These are phyloP conservation scores for Sporisorium graminicola DNA, from an alignment of 1,284 basidiomycete species.

Conservation along the genomic window DNA sequence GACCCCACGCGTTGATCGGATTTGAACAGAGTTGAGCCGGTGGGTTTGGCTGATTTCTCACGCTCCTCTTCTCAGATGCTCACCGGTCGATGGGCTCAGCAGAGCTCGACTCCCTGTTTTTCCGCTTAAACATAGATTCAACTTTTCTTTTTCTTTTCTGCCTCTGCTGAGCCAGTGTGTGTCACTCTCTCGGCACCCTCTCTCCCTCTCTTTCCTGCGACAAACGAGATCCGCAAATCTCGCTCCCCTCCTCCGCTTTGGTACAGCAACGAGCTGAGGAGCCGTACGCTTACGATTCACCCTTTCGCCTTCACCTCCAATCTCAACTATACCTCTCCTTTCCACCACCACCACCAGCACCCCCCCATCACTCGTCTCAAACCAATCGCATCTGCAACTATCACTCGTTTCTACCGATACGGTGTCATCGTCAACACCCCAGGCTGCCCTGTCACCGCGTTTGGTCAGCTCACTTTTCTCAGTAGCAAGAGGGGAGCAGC, in stretches of 20 bases:
- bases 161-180: not conserved
- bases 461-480: not conserved
- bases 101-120: not conserved
- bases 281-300: not conserved
- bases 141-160: not conserved
- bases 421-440: not conserved
- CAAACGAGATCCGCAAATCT: constrained; percentile 2
- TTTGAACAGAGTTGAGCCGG: constrained; percentile 23
- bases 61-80: not conserved
- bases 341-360: not conserved
- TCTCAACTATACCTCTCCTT: not conserved
- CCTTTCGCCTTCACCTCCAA: not conserved
- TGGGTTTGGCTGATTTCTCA: not conserved
- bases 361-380: not conserved
- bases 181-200: too few relatives aligned
- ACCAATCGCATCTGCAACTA: not conserved
- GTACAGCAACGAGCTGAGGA: constrained; percentile 4
- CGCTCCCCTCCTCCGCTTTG: not conserved
- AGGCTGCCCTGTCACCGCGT: not conserved
- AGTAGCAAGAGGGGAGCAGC: not conserved
- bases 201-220: not conserved
- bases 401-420: not conserved
- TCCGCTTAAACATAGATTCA: not conserved
- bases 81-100: constrained; percentile 8
- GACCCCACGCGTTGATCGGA: too few relatives aligned